phyloP scores from a whole-genome alignment of 495 filamentous ascomycete genomes.

The Hypoxylon fragiforme region DNA sequence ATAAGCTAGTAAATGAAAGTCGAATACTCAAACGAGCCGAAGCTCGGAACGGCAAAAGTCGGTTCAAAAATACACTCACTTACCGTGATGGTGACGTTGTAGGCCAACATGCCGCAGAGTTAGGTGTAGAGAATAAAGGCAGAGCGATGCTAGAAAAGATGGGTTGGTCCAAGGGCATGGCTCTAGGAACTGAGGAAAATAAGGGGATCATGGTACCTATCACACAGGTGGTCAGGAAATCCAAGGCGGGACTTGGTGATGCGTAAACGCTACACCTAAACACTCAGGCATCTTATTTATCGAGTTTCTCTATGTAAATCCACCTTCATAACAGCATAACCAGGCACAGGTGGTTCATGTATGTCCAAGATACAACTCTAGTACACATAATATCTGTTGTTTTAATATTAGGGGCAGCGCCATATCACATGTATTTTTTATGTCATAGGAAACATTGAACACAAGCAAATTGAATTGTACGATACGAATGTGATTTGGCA shows the following conservation, averaged over 20 bases:
- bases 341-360: too few species aligned
- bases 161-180: conserved; percentile 91
- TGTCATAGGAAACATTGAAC: too few species aligned
- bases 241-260: conserved; percentile 84
- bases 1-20: conserved; percentile 33
- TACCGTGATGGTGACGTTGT: conserved; percentile 90
- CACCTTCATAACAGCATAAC: too few species aligned
- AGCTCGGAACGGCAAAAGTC: conserved; percentile 17
- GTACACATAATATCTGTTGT: too few species aligned
- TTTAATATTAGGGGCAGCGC: too few species aligned
- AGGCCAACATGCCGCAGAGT: conserved; percentile 78
- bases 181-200: conserved; percentile 79
- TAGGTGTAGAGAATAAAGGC: conserved; percentile 82
- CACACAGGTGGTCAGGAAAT: conserved; percentile 82
- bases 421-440: too few species aligned
- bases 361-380: too few species aligned
- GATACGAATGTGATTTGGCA: too few species aligned
- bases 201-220: conserved; percentile 88
- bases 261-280: background rate
- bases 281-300: too few species aligned
- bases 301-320: too few species aligned
- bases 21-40: conserved; percentile 28
- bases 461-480: too few species aligned
- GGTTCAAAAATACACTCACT: conserved; percentile 49
- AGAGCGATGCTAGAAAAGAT: conserved; percentile 93